A percentile compares a stretch with the other conserved stretches of the same genome.
Conservation (phyloP, 2,329 filamentous ascomycete species). For the Colletotrichum sp. region DNA sequence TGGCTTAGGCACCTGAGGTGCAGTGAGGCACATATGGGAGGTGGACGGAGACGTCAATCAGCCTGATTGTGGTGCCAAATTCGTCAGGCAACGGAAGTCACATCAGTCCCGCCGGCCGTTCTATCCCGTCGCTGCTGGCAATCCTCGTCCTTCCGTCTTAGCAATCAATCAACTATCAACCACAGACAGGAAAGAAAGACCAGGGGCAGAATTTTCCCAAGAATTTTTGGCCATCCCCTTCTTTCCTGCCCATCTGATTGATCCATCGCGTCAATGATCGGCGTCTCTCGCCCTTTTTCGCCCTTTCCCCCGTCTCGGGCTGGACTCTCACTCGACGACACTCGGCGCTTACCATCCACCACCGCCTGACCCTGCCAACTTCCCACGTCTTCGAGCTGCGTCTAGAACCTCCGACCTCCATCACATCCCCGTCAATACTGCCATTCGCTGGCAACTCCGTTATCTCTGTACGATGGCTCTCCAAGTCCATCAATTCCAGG, state of each 20-base stretch:
- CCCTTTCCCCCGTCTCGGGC: neutral
- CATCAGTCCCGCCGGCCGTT: neutral
- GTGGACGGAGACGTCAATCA: conserved; percentile 9
- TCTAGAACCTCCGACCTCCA: conserved; percentile 3
- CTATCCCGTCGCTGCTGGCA: neutral
- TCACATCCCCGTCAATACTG: neutral
- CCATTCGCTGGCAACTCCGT: conserved; percentile 4
- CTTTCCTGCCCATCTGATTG: neutral
- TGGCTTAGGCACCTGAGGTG: neutral
- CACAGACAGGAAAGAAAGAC: neutral
- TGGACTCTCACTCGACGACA: neutral
- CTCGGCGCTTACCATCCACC: neutral
- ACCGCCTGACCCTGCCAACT: neutral
- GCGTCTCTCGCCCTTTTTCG: neutral
- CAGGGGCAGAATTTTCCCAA: neutral
- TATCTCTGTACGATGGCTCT: neutral
- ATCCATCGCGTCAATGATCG: conserved; percentile 5
- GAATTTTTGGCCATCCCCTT: neutral
- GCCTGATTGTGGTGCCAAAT: neutral
- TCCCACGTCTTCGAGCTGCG: conserved; percentile 1
- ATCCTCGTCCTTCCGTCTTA: neutral
- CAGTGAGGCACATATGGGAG: neutral
- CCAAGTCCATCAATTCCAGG: neutral
- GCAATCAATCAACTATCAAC: neutral
- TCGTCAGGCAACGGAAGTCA: neutral